Evolutionary conservation across 2,329 filamentous ascomycete genomes (phyloP), one percentile per base, ranked within the genome.

Genomic region (Beauveria brongniartii): DNA sequence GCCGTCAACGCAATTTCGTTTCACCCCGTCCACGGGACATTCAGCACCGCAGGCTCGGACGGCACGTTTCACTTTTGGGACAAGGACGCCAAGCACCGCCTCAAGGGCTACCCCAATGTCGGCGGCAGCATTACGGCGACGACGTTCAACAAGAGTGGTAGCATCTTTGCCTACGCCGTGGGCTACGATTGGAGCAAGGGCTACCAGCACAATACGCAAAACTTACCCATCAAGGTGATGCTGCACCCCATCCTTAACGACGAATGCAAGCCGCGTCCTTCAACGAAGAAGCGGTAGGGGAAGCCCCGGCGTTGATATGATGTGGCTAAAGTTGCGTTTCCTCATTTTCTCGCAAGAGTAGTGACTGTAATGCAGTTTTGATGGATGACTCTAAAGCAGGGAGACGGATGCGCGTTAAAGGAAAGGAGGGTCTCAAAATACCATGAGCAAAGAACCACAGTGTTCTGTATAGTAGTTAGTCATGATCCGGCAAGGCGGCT

Each of bases 111-210:
- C 70, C 90, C 90, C 52, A 81, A 84, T 26, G 89, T 92, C 6
- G 89, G 90, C 20, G 92, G 92, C 62, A 91, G 89, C 69, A 99
- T 99, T 77, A 89, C 89, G 8, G 83, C 90, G 26, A 96, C 92
- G 2, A 90, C 86, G n/a, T 99, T 99, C 81, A 96, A 92, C 78
- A 85, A 86, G 68, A 88, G 81, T 62, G 94, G 94, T 57, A 87
- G 76, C 70, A 91, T 93, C 69, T 94, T 94, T 71, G 90, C 90
- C 18, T 94, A 94, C 68, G 91, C 92, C 28, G 85, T 97, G 53
- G 92, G 91, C 72, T 99, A 99, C 74, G 94, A 99, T 77, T 99
- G 94, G 94, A 92, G 89, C 77, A 97, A 99, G 80, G 94, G 94
- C 18, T 97, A 93, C 77, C 85, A 89, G 65, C 84, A 81, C 66